Percentiles rank a stretch among this genome's conserved stretches.
These are phyloP conservation scores for Potentilla sterilis DNA, from an alignment of 306 rosid species.

Conservation along the genomic window DNA sequence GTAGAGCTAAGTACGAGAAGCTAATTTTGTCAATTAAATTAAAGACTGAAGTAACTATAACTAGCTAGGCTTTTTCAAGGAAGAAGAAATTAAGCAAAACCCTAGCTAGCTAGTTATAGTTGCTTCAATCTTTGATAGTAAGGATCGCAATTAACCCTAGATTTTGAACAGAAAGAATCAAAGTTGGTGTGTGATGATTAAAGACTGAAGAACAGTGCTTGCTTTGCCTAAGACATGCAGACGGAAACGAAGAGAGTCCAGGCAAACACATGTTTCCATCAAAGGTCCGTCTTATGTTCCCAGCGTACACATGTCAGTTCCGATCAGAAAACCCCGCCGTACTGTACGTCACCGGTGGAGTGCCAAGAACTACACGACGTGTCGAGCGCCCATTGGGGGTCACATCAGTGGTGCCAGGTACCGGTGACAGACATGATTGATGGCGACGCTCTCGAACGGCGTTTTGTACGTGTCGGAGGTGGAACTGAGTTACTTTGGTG, in stretches of 20 bases:
- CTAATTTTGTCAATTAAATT: too few relatives aligned
- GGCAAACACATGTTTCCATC: constrained; percentile 19
- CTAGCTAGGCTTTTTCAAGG: too few relatives aligned
- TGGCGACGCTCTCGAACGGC: not conserved
- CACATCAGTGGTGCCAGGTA: constrained; percentile 15
- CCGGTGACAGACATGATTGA: not conserved
- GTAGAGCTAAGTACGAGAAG: too few relatives aligned
- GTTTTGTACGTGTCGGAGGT: constrained; percentile 23
- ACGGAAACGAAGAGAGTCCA: not conserved
- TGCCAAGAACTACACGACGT: constrained; percentile 10
- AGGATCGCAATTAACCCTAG: not conserved
- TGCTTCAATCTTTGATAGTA: not conserved
- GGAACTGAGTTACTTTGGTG: constrained; percentile 2
- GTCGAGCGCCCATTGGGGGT: not conserved
- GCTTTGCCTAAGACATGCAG: not conserved
- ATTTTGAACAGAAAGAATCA: not conserved
- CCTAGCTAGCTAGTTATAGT: too few relatives aligned
- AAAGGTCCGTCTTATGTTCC: not conserved
- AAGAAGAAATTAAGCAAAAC: too few relatives aligned
- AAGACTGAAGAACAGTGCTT: not conserved
- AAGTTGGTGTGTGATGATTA: not conserved
- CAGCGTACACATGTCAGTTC: not conserved
- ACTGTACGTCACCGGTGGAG: not conserved
- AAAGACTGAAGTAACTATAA: too few relatives aligned
- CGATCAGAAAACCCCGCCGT: not conserved